phyloP scores from a whole-genome alignment of 2,329 filamentous ascomycete species.

The Arthrobotrys musiformis region DNA sequence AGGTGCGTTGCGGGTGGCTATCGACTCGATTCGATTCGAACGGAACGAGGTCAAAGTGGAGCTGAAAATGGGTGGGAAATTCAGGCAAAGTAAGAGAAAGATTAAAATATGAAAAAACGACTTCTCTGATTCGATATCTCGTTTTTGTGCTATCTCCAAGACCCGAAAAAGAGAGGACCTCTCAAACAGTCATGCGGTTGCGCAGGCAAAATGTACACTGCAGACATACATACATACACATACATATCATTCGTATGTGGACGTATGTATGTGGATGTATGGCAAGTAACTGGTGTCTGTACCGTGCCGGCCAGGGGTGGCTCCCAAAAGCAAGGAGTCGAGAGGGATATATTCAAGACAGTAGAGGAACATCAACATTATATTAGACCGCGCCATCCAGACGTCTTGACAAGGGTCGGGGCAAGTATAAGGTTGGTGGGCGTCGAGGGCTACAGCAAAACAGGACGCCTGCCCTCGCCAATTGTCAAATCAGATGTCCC shows the following conservation, averaged over 20 bases:
- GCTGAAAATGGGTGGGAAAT: neutral
- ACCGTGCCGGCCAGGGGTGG: slow-evolving; percentile 40
- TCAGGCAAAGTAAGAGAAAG: neutral
- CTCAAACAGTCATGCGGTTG: slow-evolving; percentile 17
- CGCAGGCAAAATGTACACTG: slow-evolving; percentile 39
- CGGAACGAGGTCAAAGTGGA: slow-evolving; percentile 31
- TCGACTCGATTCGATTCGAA: too few species aligned
- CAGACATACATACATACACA: slow-evolving; percentile 21
- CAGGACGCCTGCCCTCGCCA: slow-evolving; percentile 44
- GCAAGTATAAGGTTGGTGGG: slow-evolving; percentile 48
- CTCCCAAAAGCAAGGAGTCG: slow-evolving; percentile 44
- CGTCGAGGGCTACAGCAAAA: slow-evolving; percentile 5
- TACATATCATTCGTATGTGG: neutral
- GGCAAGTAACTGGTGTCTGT: too few species aligned
- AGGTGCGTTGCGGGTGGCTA: slow-evolving; percentile 37
- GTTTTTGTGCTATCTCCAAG: slow-evolving; percentile 22
- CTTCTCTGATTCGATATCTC: slow-evolving; percentile 32
- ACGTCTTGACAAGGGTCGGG: slow-evolving; percentile 43
- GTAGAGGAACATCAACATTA: slow-evolving; percentile 20
- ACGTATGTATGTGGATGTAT: neutral
- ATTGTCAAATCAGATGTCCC: slow-evolving; percentile 51
- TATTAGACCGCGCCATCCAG: slow-evolving; percentile 49
- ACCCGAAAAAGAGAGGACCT: neutral
- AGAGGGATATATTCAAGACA: slow-evolving; percentile 50
- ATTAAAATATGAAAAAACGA: slow-evolving; percentile 13